phyloP scores from a whole-genome alignment of 2,329 filamentous ascomycete species.

The Aspergillus flavus region DNA sequence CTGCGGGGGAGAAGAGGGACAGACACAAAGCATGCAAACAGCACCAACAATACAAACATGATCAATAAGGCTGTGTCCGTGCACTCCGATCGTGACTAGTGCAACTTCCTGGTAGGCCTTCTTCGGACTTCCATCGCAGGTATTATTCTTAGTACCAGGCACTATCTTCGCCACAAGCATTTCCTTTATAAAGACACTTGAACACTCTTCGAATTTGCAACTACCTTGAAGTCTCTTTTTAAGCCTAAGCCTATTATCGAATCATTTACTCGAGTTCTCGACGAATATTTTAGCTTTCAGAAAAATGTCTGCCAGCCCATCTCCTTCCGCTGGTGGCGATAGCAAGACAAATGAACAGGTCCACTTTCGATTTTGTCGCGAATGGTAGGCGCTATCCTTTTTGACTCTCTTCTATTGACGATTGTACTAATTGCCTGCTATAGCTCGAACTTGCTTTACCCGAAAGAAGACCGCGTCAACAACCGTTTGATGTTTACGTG shows the following conservation, averaged over 20 bases:
- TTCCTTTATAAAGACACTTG: not conserved
- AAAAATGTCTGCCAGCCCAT: conserved; percentile 47
- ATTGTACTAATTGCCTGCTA: conserved; percentile 24
- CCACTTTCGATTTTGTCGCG: conserved; percentile 95
- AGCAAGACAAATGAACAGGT: conserved; percentile 68
- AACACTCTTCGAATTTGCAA: not conserved
- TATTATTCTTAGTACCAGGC: not conserved
- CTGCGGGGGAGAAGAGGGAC: conserved; percentile 33
- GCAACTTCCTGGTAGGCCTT: conserved; percentile 12
- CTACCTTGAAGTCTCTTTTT: not conserved
- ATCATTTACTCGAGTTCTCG: not conserved
- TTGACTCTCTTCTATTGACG: not conserved
- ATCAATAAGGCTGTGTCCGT: conserved; percentile 12
- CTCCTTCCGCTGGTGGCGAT: conserved; percentile 42
- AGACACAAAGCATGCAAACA: conserved; percentile 27
- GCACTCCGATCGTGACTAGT: conserved; percentile 15
- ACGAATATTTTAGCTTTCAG: not conserved
- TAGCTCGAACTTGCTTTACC: conserved; percentile 95
- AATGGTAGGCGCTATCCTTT: conserved; percentile 65
- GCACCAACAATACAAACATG: conserved; percentile 16
- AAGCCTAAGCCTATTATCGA: no score
- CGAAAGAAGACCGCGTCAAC: conserved; percentile 84
- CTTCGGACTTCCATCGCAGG: conserved; percentile 21
- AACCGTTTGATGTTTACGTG: conserved; percentile 92
- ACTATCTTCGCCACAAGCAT: not conserved